phyloP scores from a whole-genome alignment of 1,284 basidiomycete genomes.

The Sporisorium sorghi region DNA sequence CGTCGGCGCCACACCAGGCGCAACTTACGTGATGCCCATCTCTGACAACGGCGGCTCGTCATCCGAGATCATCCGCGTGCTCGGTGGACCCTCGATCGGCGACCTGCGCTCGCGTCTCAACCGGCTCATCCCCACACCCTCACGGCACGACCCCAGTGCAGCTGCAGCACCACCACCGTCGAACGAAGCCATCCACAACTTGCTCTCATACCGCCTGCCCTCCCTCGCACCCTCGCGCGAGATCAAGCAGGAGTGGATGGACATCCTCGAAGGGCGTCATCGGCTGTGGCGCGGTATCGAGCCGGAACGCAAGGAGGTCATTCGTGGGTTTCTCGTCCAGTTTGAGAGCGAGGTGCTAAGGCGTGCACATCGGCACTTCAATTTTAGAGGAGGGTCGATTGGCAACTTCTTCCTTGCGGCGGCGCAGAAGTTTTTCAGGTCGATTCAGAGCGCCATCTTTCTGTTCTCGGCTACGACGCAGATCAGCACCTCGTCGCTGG shows the following conservation, averaged over 20 bases:
- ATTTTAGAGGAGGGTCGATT: conserved; percentile 64
- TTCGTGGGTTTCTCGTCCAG: conserved; percentile 78
- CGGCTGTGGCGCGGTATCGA: conserved; percentile 88
- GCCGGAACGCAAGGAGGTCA: conserved; percentile 88
- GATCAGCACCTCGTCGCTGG: conserved; percentile 61
- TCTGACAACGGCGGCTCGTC: conserved; percentile 78
- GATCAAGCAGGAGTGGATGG: conserved; percentile 88
- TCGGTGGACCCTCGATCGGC: conserved; percentile 66
- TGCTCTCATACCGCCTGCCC: conserved; percentile 85
- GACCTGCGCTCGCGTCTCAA: conserved; percentile 80
- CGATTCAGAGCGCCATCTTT: conserved; percentile 85
- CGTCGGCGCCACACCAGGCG: conserved; percentile 71
- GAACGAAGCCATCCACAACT: conserved; percentile 75
- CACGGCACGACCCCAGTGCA: conserved; percentile 71
- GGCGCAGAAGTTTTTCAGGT: conserved; percentile 63
- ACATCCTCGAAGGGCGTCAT: conserved; percentile 90
- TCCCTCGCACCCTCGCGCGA: conserved; percentile 77
- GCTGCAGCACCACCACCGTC: conserved; percentile 41
- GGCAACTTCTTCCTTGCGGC: conserved; percentile 66
- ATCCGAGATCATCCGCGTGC: conserved; percentile 60
- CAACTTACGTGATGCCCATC: conserved; percentile 71
- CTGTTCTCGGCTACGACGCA: conserved; percentile 91
- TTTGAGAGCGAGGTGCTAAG: conserved; percentile 88
- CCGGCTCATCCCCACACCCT: conserved; percentile 79
- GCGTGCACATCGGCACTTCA: conserved; percentile 74